A percentile compares a stretch with the other conserved stretches of the same genome.
These are phyloP conservation scores for Capsella rubella DNA, from an alignment of 441 rosid genomes.

Conservation along the genomic window DNA sequence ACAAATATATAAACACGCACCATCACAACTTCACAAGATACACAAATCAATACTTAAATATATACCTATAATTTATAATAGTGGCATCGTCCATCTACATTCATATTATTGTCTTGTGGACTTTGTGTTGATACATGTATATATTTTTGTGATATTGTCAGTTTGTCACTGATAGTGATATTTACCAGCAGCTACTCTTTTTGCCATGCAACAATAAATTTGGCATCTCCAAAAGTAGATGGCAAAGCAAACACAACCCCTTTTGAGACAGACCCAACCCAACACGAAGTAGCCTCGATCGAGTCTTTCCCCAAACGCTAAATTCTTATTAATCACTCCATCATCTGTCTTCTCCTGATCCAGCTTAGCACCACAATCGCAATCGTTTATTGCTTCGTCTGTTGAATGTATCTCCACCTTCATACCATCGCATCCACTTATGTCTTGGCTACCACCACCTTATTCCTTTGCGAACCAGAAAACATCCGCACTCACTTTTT, in stretches of 20 bases:
- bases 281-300: conserved; percentile 47
- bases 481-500: conserved; percentile 34
- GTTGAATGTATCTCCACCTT: conserved; percentile 48
- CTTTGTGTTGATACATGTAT: too few species aligned
- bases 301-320: conserved; percentile 51
- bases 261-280: conserved; percentile 53
- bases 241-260: conserved; percentile 57
- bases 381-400: conserved; percentile 26
- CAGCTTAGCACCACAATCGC: neutral
- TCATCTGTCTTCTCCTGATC: conserved; percentile 51
- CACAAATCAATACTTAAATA: too few species aligned
- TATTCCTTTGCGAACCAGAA: conserved; percentile 56
- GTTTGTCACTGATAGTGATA: neutral
- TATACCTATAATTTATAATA: too few species aligned
- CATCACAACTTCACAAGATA: too few species aligned
- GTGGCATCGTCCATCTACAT: too few species aligned
- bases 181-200: neutral
- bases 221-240: conserved; percentile 30
- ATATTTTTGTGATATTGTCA: too few species aligned
- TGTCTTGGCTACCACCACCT: neutral
- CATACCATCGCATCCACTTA: conserved; percentile 15
- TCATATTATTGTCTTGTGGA: too few species aligned
- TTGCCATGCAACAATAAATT: conserved; percentile 35
- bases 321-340: conserved; percentile 43
- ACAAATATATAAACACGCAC: too few species aligned